A percentile compares a stretch with the other conserved stretches of the same genome.
phyloP scores from a whole-genome alignment of 148 eudicot genomes.

The Vaccinium vitisidaea region DNA sequence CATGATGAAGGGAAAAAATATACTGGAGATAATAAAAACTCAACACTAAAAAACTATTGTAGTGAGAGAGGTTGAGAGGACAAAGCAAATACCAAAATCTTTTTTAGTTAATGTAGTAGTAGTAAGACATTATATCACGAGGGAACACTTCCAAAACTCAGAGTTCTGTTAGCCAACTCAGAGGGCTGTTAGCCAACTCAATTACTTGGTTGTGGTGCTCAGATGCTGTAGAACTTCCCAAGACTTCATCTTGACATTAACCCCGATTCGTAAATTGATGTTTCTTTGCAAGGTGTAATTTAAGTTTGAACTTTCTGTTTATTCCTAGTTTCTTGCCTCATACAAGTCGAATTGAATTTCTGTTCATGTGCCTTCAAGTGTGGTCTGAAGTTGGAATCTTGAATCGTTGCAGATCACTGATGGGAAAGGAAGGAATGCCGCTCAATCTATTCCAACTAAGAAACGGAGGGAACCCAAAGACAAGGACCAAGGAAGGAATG shows the following conservation, averaged over 20 bases:
- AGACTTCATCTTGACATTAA: background rate
- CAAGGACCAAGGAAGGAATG: constrained; percentile 40
- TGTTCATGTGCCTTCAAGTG: background rate
- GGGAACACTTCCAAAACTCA: background rate
- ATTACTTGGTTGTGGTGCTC: background rate
- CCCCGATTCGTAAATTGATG: background rate
- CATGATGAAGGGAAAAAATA: background rate
- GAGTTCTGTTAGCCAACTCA: background rate
- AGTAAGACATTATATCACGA: background rate
- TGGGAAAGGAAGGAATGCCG: constrained; percentile 46
- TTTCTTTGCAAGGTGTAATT: background rate
- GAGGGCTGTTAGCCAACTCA: background rate
- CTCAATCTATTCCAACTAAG: constrained; percentile 56
- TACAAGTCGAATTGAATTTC: constrained; percentile 10
- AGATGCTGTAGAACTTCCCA: background rate
- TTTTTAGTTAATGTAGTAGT: background rate
- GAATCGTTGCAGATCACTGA: constrained; percentile 41
- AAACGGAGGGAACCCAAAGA: constrained; percentile 47
- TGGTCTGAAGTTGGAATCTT: constrained; percentile 16
- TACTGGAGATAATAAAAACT: background rate
- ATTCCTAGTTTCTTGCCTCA: background rate
- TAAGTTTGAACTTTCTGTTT: background rate
- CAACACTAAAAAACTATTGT: background rate
- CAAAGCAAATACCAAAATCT: background rate
- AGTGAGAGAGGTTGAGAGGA: background rate